Conservation (phyloP, 2,329 filamentous ascomycete genomes). For the Clarireedia hainanense region DNA sequence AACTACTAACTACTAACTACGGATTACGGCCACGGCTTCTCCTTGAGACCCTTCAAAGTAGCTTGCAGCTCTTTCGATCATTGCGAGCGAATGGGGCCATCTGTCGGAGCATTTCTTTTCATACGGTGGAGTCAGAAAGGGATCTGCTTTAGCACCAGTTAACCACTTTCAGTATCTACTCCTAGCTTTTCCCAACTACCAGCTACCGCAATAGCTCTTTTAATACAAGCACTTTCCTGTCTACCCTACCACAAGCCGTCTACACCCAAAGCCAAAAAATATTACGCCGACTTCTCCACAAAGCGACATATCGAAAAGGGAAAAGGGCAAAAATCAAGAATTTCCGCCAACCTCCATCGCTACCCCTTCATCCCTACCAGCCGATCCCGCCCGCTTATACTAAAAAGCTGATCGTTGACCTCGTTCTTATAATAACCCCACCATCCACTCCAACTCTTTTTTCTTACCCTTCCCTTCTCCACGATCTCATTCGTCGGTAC, state of each 20-base stretch:
- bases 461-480: constrained; percentile 23
- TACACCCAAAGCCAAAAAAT: constrained; percentile 1
- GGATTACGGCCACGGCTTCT: background rate
- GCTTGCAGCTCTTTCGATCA: background rate
- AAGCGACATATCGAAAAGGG: background rate
- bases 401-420: constrained; percentile 4
- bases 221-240: background rate
- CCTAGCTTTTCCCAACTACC: background rate
- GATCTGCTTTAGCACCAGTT: background rate
- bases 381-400: constrained; percentile 9
- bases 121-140: background rate
- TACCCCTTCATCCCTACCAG: constrained; percentile 5
- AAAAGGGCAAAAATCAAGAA: constrained; percentile 1
- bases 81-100: constrained; percentile 1
- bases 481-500: constrained; percentile 14
- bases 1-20: background rate
- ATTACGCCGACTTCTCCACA: background rate
- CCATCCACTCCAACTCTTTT: constrained; percentile 5
- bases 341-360: constrained; percentile 3
- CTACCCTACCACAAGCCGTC: background rate
- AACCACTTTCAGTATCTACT: constrained; percentile 5
- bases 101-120: background rate
- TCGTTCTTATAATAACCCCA: constrained; percentile 11
- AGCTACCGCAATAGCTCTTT: background rate
- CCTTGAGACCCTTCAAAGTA: background rate